Base-by-base conservation (phyloP, 208 protist species). In the Kentomonas sorsogonicus region DNA sequence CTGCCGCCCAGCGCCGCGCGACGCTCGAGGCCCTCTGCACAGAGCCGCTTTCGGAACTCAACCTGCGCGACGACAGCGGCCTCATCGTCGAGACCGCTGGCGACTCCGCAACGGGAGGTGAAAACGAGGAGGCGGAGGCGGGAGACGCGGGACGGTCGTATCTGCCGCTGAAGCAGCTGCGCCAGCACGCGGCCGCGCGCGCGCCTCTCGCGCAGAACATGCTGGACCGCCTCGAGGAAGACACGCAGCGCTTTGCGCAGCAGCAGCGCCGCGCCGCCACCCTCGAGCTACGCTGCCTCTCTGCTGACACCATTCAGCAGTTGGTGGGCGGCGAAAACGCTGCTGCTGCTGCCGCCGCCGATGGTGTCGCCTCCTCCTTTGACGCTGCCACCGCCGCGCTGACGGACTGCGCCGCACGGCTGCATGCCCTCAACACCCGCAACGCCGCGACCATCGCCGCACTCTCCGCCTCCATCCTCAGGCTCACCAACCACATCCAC, bases 211-310 rank as follows among this genome's bases (percentile, higher is more conserved):
- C 79, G 30, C 53, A 77, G 48, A 70, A 74, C 56, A 89, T 96
- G 84, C 74, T 93, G 45, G 63, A 75, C 30, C 74, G 89, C 1
- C 60, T 96, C 16, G 76, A 86, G 47, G 71, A 83, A 26, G 89
- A 96, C 67, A 73, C 82, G 11, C 38, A 31, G 29, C 63, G 72
- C 43, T 95, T 84, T 66, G 66, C 69, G n/a, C 26, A 61, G 3
- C 68, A 87, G 61, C 66, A 79, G 61, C 60, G 64, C 45, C 31
- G 74, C 29, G 63, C 72, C 43, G 43, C 58, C 4, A 39, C 56
- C 5, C 56, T 60, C 45, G 63, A 56, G 26, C 65, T 91, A 44
- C 57, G 40, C 31, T 59, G 60, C 11, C 67, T 95, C 16, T 57
- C 67, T 3, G 44, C 31, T n/a, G 66, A 77, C 22, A 39, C 40